A percentile compares a stretch with the other conserved stretches of the same genome.
Conservation (phyloP, 2,329 filamentous ascomycete species). For the Pyricularia sp. region DNA sequence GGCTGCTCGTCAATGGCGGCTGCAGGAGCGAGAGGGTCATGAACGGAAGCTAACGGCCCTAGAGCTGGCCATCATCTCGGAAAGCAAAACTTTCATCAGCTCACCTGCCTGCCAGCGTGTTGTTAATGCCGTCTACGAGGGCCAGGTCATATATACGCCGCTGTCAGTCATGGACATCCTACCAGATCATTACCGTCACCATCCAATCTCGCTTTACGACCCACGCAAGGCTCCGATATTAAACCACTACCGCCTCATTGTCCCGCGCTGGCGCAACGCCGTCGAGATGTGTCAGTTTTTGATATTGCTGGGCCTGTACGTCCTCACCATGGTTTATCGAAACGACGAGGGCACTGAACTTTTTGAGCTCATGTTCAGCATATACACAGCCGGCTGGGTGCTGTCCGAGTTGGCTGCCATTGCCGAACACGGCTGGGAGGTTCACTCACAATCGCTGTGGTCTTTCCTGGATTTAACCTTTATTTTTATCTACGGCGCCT, state of each 20-base stretch:
- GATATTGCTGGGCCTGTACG: slow-evolving; percentile 58
- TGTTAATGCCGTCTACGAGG: slow-evolving; percentile 74
- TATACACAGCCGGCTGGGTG: slow-evolving; percentile 72
- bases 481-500: slow-evolving; percentile 59
- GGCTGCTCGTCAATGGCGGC: slow-evolving; percentile 18
- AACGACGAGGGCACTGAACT: slow-evolving; percentile 45
- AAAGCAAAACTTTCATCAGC: slow-evolving; percentile 70
- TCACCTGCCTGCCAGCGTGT: slow-evolving; percentile 74
- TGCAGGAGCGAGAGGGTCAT: slow-evolving; percentile 27
- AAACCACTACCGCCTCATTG: slow-evolving; percentile 78
- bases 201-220: slow-evolving; percentile 73
- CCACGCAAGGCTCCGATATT: slow-evolving; percentile 65
- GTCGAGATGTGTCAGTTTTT: slow-evolving; percentile 69
- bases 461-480: slow-evolving; percentile 79
- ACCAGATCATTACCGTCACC: slow-evolving; percentile 77
- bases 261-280: slow-evolving; percentile 67
- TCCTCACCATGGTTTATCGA: slow-evolving; percentile 62
- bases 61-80: slow-evolving; percentile 74
- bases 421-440: slow-evolving; percentile 63
- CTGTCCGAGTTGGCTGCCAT: slow-evolving; percentile 71
- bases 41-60: slow-evolving; percentile 58
- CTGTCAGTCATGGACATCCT: slow-evolving; percentile 76
- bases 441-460: slow-evolving; percentile 84
- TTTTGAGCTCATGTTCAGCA: slow-evolving; percentile 56
- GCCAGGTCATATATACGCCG: slow-evolving; percentile 73